A percentile compares a stretch with the other conserved stretches of the same genome.
phyloP scores from a whole-genome alignment of 169 alveolate species.

The Eimeria necatrix region DNA sequence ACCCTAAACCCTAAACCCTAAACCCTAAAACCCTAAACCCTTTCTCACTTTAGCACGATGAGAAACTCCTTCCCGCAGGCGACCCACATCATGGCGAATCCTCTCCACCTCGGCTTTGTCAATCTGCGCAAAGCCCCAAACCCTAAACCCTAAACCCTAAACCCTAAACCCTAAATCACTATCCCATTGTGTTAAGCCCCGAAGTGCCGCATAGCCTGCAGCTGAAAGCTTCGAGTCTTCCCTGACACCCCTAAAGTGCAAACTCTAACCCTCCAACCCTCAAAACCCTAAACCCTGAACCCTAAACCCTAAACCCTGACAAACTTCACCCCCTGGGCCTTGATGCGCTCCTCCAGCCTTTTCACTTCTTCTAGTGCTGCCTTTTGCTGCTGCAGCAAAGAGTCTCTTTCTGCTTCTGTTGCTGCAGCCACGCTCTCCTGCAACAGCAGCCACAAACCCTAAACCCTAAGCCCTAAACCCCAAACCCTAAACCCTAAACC shows the following conservation, averaged over 20 bases:
- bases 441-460: constrained; percentile 9
- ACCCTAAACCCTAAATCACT: constrained; percentile 11
- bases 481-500: not conserved
- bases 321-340: constrained; percentile 48
- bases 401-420: constrained; percentile 45
- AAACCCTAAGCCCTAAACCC: not conserved
- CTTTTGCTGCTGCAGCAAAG: constrained; percentile 58
- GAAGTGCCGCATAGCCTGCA: no score
- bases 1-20: not conserved
- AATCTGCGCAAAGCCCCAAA: not conserved
- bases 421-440: constrained; percentile 58
- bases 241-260: no score
- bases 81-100: constrained; percentile 19
- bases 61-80: constrained; percentile 44
- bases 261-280: not conserved
- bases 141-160: constrained; percentile 21
- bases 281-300: constrained; percentile 36
- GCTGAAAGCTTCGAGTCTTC: no score
- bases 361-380: constrained; percentile 23
- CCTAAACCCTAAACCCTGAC: constrained; percentile 19
- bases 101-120: constrained; percentile 59
- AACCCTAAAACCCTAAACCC: not conserved
- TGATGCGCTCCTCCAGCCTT: constrained; percentile 8
- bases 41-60: not conserved
- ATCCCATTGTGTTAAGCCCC: not conserved